phyloP scores from a whole-genome alignment of 371 early-diverging fungal genomes.

The Quaeritorhiza haematococci region DNA sequence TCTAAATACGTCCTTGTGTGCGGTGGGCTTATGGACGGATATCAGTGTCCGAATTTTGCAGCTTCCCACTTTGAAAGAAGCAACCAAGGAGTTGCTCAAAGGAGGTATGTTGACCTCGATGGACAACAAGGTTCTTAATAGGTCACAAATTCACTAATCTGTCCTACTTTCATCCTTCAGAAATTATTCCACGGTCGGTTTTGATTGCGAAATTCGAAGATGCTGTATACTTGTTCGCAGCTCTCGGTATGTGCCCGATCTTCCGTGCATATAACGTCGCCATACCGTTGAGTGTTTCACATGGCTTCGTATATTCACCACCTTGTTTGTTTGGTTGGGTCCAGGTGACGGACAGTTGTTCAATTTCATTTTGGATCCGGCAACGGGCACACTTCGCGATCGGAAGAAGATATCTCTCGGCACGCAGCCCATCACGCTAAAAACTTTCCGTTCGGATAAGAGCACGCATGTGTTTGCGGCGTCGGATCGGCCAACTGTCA shows the following conservation, averaged over 20 bases:
- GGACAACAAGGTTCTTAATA: conserved; percentile 4
- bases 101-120: too few relatives aligned
- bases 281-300: not conserved
- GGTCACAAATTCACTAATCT: not conserved
- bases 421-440: conserved; percentile 66
- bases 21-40: conserved; percentile 75
- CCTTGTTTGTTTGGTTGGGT: too few relatives aligned
- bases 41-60: conserved; percentile 58
- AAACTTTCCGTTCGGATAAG: conserved; percentile 54
- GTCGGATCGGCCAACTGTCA: conserved; percentile 78
- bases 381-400: conserved; percentile 41
- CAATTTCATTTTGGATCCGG: conserved; percentile 45
- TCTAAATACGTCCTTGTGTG: conserved; percentile 42
- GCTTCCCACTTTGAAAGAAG: conserved; percentile 51
- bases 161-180: conserved; percentile 9
- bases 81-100: conserved; percentile 46
- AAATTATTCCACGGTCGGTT: conserved; percentile 71
- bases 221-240: conserved; percentile 61
- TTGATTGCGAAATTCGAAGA: conserved; percentile 58
- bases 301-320: too few relatives aligned
- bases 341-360: conserved; percentile 74
- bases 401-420: conserved; percentile 71
- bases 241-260: conserved; percentile 49
- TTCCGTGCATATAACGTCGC: not conserved
- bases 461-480: conserved; percentile 66